Base-by-base conservation (phyloP, 2,329 filamentous ascomycete genomes). In the Didymella exigua region DNA sequence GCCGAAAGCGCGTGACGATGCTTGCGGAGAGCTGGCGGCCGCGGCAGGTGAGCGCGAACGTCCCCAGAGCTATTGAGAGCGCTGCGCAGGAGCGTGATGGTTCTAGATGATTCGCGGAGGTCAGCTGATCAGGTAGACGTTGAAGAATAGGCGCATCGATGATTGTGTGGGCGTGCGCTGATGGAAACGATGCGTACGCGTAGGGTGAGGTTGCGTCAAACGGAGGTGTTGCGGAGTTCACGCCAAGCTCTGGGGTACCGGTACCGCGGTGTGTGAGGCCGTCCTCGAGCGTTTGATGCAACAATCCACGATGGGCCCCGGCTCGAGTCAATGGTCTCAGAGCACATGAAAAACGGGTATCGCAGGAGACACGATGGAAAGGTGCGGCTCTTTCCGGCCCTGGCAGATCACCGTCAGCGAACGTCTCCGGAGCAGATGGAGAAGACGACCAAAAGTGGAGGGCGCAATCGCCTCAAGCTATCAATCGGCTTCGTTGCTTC, bases 171-270 rank as follows among this genome's bases (percentile, higher is more conserved):
- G 61, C 46, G 45, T 55, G 57, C 52, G 52, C 49, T 58, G 68
- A 72, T 70, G 66, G 56, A 54, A 59, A 50, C 30, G 41, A 33
- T 31, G 46, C n/a, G 52, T 47, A 46, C 46, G 46, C 52, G 47
- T 31, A 47, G 56, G 49, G 58, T 66, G 67, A 67, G 59, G 68
- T 70, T 65, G 62, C 56, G 55, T 61, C 53, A 57, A 58, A 56
- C 66, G 58, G 62, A 61, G 47, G 58, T 61, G 58, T 60, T 66
- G 65, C 59, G 59, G 60, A 69, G 58, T 58, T 57, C 40, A 43
- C 49, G 50, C 51, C 46, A 58, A 54, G 51, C 47, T 46, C 49
- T 45, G 50, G 58, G 47, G 50, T 44, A 31, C 27, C 30, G 47
- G 50, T 44, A 31, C 27, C 30, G 19, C 21, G 36, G 24, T 38